Evolutionary conservation across 192 early-diverging fungal genomes (phyloP), one percentile per base, ranked within the genome.

Genomic region (Linnemannia schmuckeri): DNA sequence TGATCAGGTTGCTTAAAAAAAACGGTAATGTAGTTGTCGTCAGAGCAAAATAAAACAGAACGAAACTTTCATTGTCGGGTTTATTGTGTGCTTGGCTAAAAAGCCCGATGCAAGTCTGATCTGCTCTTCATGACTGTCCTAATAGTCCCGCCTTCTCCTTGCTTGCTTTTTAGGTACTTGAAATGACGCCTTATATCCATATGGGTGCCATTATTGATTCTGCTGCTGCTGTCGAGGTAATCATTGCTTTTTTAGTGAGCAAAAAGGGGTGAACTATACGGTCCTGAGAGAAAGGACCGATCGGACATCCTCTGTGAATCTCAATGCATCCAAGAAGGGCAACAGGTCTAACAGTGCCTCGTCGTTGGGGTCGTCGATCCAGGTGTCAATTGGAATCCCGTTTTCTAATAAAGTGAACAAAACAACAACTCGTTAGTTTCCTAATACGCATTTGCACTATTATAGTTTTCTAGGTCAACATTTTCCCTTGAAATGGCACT

Each of bases 351-450:
- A 90, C 46, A 98, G 87, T 8, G 93, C 94, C 81, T 97, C 95
- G 77, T 98, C 97, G 41, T 92, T 90, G 63, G 92, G 88, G 80
- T 96, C 94, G 80, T 84, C 90, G 47, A 96, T 94, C 97, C 97
- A 98, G n/a, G 90, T 93, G 76, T 95, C 92, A 55, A 97, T 96
- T 41, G 97, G 96, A 72, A 98, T 96, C 33, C 95, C 96, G 83
- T 98, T 98, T 61, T 97, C 97, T 96, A 69, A 41, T 33, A 24
- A 33, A 47, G 33, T 70, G 40, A n/a, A 38, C 18, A 73, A 40
- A 77, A 66, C 18, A 77, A 54, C 10, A 41, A 55, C 0, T 22
- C 0, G 49, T 52, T 52, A 17, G 49, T 52, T 52, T 52, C 18
- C 17, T 13, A 66, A 44, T 17, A 72, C 35, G n/a, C 4, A 57